phyloP scores from a whole-genome alignment of 1,284 basidiomycete genomes.

The Ustilago tritici region DNA sequence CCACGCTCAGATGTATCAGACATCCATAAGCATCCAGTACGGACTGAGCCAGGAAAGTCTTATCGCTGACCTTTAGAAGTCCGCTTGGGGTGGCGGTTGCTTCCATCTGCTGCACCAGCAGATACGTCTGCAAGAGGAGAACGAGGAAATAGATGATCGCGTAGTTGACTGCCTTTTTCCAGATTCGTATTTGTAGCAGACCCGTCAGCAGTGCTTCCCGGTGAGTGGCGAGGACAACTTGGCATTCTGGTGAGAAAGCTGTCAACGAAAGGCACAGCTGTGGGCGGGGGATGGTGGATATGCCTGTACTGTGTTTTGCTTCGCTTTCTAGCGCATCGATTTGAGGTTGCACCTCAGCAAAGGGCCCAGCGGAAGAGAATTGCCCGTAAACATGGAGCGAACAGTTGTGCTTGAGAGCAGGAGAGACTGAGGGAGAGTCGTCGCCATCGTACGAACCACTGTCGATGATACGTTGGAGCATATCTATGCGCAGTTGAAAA shows the following conservation, averaged over 20 bases:
- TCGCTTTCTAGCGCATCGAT: conserved; percentile 65
- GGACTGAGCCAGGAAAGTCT: conserved; percentile 59
- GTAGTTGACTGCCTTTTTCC: conserved; percentile 60
- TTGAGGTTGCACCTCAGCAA: conserved; percentile 19
- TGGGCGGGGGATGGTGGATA: conserved; percentile 46
- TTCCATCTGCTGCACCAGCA: conserved; percentile 69
- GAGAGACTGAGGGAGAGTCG: background rate
- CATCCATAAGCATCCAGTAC: conserved; percentile 62
- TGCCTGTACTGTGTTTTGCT: conserved; percentile 59
- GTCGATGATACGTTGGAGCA: conserved; percentile 42
- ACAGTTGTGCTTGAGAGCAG: conserved; percentile 52
- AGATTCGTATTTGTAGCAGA: conserved; percentile 52
- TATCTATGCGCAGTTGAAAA: conserved; percentile 54
- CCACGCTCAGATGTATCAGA: conserved; percentile 40
- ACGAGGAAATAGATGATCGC: conserved; percentile 58
- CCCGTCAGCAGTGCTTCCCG: conserved; percentile 15
- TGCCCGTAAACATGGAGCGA: conserved; percentile 67
- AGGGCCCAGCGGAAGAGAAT: conserved; percentile 53
- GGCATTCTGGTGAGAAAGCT: conserved; percentile 67
- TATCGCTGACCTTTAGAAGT: conserved; percentile 56
- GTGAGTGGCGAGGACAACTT: conserved; percentile 56
- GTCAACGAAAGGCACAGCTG: conserved; percentile 48
- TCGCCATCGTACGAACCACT: conserved; percentile 37
- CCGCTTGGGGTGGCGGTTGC: conserved; percentile 58
- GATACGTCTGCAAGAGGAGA: conserved; percentile 52